phyloP scores from a whole-genome alignment of 331 rosid genomes.

The Quercus phellos region DNA sequence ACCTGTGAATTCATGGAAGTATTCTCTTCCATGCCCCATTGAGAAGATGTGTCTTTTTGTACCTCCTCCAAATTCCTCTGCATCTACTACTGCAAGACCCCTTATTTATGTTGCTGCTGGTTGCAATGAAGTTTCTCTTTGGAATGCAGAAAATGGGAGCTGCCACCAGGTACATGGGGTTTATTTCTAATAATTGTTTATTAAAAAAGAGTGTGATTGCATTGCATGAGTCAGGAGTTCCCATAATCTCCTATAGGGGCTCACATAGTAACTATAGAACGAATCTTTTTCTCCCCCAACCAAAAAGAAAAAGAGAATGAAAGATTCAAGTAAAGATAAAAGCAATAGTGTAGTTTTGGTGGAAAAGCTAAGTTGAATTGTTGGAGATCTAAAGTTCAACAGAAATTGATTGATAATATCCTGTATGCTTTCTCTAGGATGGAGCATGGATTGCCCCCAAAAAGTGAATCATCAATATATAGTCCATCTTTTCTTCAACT shows the following conservation, averaged over 20 bases:
- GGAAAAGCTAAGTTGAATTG: neutral
- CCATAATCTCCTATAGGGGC: neutral
- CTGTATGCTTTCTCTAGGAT: neutral
- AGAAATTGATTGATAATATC: neutral
- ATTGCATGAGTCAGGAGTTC: neutral
- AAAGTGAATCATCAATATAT: neutral
- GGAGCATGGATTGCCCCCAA: neutral
- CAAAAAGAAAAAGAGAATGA: neutral
- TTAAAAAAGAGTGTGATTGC: neutral
- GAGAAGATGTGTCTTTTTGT: constrained; percentile 85
- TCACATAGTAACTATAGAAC: neutral
- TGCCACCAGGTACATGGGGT: constrained; percentile 81
- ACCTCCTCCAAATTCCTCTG: constrained; percentile 67
- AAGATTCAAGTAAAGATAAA: neutral
- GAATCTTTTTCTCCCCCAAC: neutral
- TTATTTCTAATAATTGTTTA: constrained; percentile 19
- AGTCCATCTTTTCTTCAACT: neutral
- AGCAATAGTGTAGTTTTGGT: neutral
- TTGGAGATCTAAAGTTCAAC: neutral
- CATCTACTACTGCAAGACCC: constrained; percentile 74
- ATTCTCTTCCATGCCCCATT: constrained; percentile 77
- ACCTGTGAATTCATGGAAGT: constrained; percentile 88
- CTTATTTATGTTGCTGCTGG: constrained; percentile 96
- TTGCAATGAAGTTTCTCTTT: constrained; percentile 90
- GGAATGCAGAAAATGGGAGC: constrained; percentile 97